These are phyloP conservation scores for Cerrena zonata DNA, from an alignment of 1,284 basidiomycete genomes.

Conservation along the genomic window DNA sequence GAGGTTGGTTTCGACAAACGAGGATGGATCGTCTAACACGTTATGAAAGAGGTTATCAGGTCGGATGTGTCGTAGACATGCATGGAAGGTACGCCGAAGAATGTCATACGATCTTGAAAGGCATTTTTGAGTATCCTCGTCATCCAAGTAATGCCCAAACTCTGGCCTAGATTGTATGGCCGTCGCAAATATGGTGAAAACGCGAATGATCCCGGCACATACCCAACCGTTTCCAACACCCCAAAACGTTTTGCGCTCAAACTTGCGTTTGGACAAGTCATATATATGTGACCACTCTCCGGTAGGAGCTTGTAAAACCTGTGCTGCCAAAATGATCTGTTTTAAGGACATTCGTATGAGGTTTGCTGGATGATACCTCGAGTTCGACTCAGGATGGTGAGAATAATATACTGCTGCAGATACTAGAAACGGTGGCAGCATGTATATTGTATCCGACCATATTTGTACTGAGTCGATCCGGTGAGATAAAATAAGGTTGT, in stretches of 20 bases:
- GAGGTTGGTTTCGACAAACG: slow-evolving; percentile 23
- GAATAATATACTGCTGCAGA: slow-evolving; percentile 15
- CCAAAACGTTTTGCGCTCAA: slow-evolving; percentile 19
- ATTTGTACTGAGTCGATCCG: slow-evolving; percentile 19
- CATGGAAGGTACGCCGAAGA: slow-evolving; percentile 16
- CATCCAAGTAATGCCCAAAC: background rate
- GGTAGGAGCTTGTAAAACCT: slow-evolving; percentile 14
- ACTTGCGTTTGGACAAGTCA: slow-evolving; percentile 13
- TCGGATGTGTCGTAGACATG: slow-evolving; percentile 16
- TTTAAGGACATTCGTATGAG: slow-evolving; percentile 14
- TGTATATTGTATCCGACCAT: slow-evolving; percentile 24
- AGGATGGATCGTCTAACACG: slow-evolving; percentile 19
- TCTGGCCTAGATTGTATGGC: slow-evolving; percentile 1
- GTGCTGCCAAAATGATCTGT: slow-evolving; percentile 19
- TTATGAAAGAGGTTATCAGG: slow-evolving; percentile 20
- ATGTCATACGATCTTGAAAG: slow-evolving; percentile 11
- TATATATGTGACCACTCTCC: slow-evolving; percentile 23
- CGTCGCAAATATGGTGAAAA: slow-evolving; percentile 11
- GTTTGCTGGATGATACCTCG: background rate
- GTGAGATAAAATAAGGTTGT: slow-evolving; percentile 16
- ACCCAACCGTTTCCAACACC: slow-evolving; percentile 27
- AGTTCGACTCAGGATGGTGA: background rate
- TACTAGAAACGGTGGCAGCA: slow-evolving; percentile 21
- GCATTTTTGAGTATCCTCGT: slow-evolving; percentile 4
- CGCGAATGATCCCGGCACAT: slow-evolving; percentile 21